Evolutionary conservation across 495 filamentous ascomycete genomes (phyloP), one percentile per base, ranked within the genome.

Genomic region (Neurospora sp.): DNA sequence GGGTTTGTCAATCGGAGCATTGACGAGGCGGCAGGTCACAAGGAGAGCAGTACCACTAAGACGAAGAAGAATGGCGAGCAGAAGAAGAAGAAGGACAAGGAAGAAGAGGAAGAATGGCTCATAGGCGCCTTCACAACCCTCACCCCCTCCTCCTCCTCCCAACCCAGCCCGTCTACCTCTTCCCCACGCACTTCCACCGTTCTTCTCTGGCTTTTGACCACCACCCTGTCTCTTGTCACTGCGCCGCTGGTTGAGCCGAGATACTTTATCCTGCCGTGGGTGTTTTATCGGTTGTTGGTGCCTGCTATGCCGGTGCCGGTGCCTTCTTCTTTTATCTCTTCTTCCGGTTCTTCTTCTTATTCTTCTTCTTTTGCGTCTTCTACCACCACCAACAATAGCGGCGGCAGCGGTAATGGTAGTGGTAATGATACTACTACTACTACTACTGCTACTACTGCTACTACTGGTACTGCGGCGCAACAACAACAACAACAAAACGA

Each of bases 181-280:
- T 44, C 77, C 3, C 77, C 80, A 3, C 70, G 77, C n/a, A 82
- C 80, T 10, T 83, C 80, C 2, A 81, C 83, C 75, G 84, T 74
- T 78, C 83, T 82, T 82, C 83, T 97, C 45, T 94, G 91, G 87
- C 82, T 97, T 4, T 80, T 88, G 12, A 84, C 95, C 0, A 93
- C 93, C 0, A 74, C 89, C 0, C 85, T 96, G 8, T 94, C 92
- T 3, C 86, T 98, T 31, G 79, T 96, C 61, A 94, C 93, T 0
- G 94, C 96, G 0, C 94, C 96, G 3, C 86, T 99, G 2, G 95
- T 99, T 12, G 96, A 99, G 77, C 94, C 94, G 3, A 87, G 96
- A 5, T 99, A 99, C 78, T 95, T 96, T 78, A 95, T 98, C 78
- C 85, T 97, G 3, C 94, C 94, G 0, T 99, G 96, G 96, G 88